phyloP scores from a whole-genome alignment of 805 yeast genomes.

The Zygosaccharomyces bisporus region DNA sequence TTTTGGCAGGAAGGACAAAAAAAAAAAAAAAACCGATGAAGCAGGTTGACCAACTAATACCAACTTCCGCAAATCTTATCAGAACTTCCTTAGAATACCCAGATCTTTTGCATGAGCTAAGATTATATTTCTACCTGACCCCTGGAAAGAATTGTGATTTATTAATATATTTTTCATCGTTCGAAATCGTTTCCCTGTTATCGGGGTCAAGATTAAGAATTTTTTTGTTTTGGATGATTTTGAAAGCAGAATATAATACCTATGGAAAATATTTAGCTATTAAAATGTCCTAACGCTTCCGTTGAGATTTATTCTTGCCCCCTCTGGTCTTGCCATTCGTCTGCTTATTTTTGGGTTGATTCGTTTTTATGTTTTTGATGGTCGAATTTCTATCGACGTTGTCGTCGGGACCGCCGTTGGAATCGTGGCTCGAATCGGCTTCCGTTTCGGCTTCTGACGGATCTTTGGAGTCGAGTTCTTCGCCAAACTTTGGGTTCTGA shows the following conservation, averaged over 20 bases:
- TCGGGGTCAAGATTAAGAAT: not conserved
- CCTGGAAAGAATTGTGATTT: not conserved
- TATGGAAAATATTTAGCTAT: not conserved
- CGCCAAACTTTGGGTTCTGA: conserved; percentile 11
- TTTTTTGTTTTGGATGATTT: conserved; percentile 1
- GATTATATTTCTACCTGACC: not conserved
- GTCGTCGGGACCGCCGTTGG: not conserved
- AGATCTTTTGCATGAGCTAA: not conserved
- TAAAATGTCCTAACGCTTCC: not conserved
- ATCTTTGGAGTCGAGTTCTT: not conserved
- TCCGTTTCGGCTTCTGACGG: not conserved
- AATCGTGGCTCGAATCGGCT: not conserved
- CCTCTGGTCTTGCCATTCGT: not conserved
- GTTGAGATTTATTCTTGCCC: not conserved
- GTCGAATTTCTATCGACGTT: no score
- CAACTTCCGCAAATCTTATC: not conserved
- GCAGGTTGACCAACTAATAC: not conserved
- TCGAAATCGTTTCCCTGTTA: conserved; percentile 1
- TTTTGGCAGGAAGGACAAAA: not conserved
- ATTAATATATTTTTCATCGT: not conserved
- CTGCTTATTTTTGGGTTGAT: conserved; percentile 2
- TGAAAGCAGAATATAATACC: not conserved
- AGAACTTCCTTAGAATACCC: not conserved
- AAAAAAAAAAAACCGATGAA: not conserved
- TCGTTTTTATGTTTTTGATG: not conserved